Conservation (phyloP, 805 yeast genomes). For the Cyberlindnera bimundalis region DNA sequence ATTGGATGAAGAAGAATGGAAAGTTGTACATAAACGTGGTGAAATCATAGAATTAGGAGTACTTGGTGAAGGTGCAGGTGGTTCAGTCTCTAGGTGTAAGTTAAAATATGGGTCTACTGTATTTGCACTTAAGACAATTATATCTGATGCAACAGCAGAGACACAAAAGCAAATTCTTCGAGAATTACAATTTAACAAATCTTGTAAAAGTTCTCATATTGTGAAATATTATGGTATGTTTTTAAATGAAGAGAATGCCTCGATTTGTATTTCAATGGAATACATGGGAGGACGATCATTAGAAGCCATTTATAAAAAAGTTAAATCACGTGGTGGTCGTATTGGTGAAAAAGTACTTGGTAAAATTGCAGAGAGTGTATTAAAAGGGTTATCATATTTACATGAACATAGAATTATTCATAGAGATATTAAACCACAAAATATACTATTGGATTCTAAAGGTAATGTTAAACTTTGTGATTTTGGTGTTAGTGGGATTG, state of each 20-base stretch:
- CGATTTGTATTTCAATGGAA: constrained; percentile 95
- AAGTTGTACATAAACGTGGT: constrained; percentile 49
- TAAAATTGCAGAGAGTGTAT: constrained; percentile 80
- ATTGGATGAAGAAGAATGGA: constrained; percentile 76
- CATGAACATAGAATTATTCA: constrained; percentile 89
- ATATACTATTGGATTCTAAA: constrained; percentile 66
- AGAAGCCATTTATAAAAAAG: constrained; percentile 84
- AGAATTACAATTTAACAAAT: constrained; percentile 83
- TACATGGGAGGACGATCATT: constrained; percentile 91
- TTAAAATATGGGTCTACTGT: constrained; percentile 55
- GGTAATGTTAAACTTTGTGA: constrained; percentile 94
- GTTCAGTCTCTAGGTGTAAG: constrained; percentile 78
- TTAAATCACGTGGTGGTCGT: constrained; percentile 71
- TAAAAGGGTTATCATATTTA: constrained; percentile 80
- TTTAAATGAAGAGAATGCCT: constrained; percentile 66
- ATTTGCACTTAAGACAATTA: constrained; percentile 72
- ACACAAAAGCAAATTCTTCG: constrained; percentile 86
- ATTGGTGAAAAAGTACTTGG: constrained; percentile 93
- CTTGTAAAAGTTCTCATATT: constrained; percentile 78
- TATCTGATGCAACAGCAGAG: constrained; percentile 63
- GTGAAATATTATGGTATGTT: constrained; percentile 94
- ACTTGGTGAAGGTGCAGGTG: constrained; percentile 94
- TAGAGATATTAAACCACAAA: constrained; percentile 94
- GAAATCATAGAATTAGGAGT: constrained; percentile 65
- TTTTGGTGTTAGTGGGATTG: constrained; percentile 97